Conservation (phyloP, 2,329 filamentous ascomycete genomes). For the Neofusicoccum parvum region DNA sequence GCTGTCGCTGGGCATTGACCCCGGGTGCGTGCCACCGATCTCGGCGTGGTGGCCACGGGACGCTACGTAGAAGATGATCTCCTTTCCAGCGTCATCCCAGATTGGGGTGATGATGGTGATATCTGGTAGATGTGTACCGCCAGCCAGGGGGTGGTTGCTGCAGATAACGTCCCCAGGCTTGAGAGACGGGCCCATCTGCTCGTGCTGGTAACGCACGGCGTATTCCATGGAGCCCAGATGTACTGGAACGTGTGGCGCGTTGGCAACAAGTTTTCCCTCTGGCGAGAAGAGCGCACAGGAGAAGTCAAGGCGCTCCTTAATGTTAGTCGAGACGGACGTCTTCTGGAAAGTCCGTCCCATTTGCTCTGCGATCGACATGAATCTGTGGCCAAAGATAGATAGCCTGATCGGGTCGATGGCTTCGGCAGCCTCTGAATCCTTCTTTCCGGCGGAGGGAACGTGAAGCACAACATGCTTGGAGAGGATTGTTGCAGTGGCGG, state of each 20-base stretch:
- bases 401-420: constrained; percentile 54
- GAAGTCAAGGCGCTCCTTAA: constrained; percentile 49
- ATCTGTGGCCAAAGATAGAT: constrained; percentile 58
- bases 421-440: constrained; percentile 30
- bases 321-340: constrained; percentile 56
- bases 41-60: constrained; percentile 45
- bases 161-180: constrained; percentile 45
- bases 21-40: constrained; percentile 44
- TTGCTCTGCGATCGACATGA: constrained; percentile 63
- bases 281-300: constrained; percentile 49
- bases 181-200: constrained; percentile 37
- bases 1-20: constrained; percentile 47
- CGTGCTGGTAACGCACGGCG: constrained; percentile 43
- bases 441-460: constrained; percentile 29
- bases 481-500: constrained; percentile 22
- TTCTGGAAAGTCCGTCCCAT: constrained; percentile 61
- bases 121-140: constrained; percentile 47
- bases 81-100: constrained; percentile 31
- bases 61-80: constrained; percentile 44
- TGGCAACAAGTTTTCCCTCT: constrained; percentile 46
- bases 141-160: constrained; percentile 44
- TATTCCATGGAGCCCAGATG: constrained; percentile 49
- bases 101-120: constrained; percentile 47
- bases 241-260: constrained; percentile 46
- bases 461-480: constrained; percentile 46